Evolutionary conservation across 768 basidiomycete genomes (phyloP).

Genomic region (Piloderma croceum): DNA sequence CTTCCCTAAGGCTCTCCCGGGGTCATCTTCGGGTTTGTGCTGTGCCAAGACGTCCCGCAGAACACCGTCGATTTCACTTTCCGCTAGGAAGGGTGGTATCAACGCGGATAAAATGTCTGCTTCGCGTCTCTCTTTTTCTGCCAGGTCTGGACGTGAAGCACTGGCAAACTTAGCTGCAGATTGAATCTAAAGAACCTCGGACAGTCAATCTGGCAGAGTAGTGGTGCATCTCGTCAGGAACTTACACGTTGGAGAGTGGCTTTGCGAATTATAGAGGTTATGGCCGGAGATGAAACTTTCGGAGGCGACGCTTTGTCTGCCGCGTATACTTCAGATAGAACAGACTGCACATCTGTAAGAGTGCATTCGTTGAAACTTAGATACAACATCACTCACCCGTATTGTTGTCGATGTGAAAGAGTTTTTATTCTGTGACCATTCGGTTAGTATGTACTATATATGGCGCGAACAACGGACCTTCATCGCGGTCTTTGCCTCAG

Average conservation of each 20-base stretch:
- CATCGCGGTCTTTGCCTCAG: slow-evolving; percentile 60
- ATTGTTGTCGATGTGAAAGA: slow-evolving; percentile 49
- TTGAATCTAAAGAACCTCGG: slow-evolving; percentile 51
- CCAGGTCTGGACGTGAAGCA: slow-evolving; percentile 61
- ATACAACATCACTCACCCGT: slow-evolving; percentile 32
- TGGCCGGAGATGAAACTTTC: slow-evolving; percentile 40
- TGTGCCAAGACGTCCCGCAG: slow-evolving; percentile 38
- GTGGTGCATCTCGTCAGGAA: too few species aligned
- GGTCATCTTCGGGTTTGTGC: slow-evolving; percentile 12
- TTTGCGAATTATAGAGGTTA: slow-evolving; percentile 52
- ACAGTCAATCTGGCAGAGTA: too few species aligned
- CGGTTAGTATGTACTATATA: slow-evolving; percentile 1
- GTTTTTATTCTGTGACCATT: slow-evolving; percentile 45
- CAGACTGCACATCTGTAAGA: slow-evolving; percentile 38
- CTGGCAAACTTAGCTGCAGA: slow-evolving; percentile 50
- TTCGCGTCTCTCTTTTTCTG: slow-evolving; percentile 55
- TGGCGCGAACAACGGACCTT: slow-evolving; percentile 40
- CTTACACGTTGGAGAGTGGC: slow-evolving; percentile 49
- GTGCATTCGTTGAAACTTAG: not conserved
- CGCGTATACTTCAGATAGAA: slow-evolving; percentile 63
- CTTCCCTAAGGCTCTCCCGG: slow-evolving; percentile 35
- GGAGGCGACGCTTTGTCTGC: slow-evolving; percentile 52
- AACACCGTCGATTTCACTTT: slow-evolving; percentile 47
- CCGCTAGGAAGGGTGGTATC: slow-evolving; percentile 56
- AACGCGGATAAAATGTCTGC: slow-evolving; percentile 48